Evolutionary conservation across 2,329 filamentous ascomycete genomes (phyloP).

Genomic region (Cercospora janseana): DNA sequence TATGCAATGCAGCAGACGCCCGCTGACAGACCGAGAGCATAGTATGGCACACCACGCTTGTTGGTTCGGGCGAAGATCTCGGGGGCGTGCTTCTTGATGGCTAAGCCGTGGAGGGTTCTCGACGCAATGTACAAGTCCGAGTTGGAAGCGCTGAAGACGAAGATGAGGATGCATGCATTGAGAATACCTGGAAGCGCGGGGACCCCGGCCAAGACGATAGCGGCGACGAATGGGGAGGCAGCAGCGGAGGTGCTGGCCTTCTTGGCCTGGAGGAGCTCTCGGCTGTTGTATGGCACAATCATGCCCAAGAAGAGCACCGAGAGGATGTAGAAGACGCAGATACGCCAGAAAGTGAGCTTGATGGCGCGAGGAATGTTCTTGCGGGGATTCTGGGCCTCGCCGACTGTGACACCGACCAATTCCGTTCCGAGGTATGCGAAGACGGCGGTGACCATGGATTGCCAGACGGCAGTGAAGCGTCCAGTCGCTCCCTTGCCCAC

Average conservation of each 20-base stretch:
- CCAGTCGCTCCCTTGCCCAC: conserved; percentile 38
- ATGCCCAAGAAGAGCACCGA: conserved; percentile 73
- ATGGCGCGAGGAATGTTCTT: conserved; percentile 73
- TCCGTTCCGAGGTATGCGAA: conserved; percentile 79
- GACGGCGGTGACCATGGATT: conserved; percentile 66
- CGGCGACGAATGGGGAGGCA: conserved; percentile 73
- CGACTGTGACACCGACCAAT: conserved; percentile 73
- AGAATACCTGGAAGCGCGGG: conserved; percentile 63
- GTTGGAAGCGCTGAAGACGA: conserved; percentile 75
- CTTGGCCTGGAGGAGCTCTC: conserved; percentile 59
- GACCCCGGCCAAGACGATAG: conserved; percentile 64
- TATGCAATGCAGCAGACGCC: conserved; percentile 58
- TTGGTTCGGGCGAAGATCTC: conserved; percentile 70
- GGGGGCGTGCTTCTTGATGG: conserved; percentile 69
- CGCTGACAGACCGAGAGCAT: conserved; percentile 61
- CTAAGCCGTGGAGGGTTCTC: conserved; percentile 62
- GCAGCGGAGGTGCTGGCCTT: conserved; percentile 45
- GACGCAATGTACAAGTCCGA: conserved; percentile 70
- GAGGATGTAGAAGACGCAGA: conserved; percentile 75
- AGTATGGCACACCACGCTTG: conserved; percentile 67
- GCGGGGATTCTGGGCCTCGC: conserved; percentile 70
- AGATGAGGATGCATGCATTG: conserved; percentile 71
- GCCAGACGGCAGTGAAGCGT: conserved; percentile 47
- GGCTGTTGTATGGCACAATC: conserved; percentile 69
- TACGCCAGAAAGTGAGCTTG: conserved; percentile 77